Evolutionary conservation across 495 filamentous ascomycete species (phyloP), one percentile per base, ranked within the genome.

Genomic region (Bryoglossum gracile): DNA sequence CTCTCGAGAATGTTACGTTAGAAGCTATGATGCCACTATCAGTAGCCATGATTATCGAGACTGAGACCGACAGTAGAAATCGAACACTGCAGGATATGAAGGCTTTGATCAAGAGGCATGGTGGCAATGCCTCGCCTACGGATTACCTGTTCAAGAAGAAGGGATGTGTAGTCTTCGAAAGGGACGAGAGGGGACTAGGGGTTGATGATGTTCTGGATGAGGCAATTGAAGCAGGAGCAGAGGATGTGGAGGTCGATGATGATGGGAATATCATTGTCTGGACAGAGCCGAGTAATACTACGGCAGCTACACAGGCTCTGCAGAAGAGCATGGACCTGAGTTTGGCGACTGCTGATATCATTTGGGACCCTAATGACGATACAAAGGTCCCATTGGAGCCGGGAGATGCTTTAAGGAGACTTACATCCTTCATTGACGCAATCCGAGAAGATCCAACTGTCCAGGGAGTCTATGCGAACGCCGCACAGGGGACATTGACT

Each of bases 321-420:
- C 68, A 74, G 0, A 70, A 74, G 44, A 64, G 67, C 18, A 69
- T 81, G 10, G 74, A 72, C 0, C 62, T 95, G 47, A 75, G 79
- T 41, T 73, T 91, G 21, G 65, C 82, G 43, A 81, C 70, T 51
- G 75, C 76, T 23, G 86, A 89, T 38, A 92, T 97, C 24, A 73
- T 94, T 38, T 96, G 87, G 88, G 77, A 82, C 46, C 76, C 89
- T 0, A 94, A 89, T 46, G 73, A 77, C 46, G 91, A 96, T 42
- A 89, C 84, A 0, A 75, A 77, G 65, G 79, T 86, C 13, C 63
- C 66, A 3, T 51, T 85, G 33, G 68, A 74, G 28, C 28, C 26
- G 24, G 54, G 51, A 3, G 72, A 80, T 48, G 66, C 71, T 34
- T 68, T 79, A 5, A 57, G 63, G 35, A 65, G 68, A 1, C 69